These are phyloP conservation scores for Arthrinium puccinioides DNA, from an alignment of 2,329 filamentous ascomycete genomes.

Conservation along the genomic window DNA sequence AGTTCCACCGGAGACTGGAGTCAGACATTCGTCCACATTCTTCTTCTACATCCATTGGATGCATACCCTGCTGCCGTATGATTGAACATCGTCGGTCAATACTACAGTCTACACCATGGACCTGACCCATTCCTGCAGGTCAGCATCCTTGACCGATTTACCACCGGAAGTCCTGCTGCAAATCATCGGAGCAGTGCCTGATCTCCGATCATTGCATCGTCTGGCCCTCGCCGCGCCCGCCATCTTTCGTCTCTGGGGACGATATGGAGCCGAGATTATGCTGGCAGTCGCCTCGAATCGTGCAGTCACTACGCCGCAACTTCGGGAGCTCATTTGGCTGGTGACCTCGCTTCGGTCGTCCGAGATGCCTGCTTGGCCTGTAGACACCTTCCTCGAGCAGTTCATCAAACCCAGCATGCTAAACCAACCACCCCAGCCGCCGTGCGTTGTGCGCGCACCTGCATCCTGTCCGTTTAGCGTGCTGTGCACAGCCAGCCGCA, in stretches of 20 bases:
- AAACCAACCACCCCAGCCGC: background rate
- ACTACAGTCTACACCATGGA: too few relatives aligned
- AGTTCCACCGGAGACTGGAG: too few relatives aligned
- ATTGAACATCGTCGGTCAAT: too few relatives aligned
- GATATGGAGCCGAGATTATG: background rate
- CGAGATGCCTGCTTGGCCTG: slow-evolving; percentile 1
- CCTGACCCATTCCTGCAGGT: too few relatives aligned
- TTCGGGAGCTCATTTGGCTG: background rate
- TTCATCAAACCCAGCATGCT: background rate
- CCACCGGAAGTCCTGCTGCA: background rate
- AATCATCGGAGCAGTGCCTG: background rate
- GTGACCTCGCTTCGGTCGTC: background rate
- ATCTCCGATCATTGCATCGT: background rate
- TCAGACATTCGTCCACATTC: too few relatives aligned
- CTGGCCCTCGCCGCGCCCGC: background rate
- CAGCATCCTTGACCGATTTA: too few relatives aligned
- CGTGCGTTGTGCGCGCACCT: background rate
- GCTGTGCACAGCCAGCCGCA: background rate
- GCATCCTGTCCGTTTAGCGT: background rate
- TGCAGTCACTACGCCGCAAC: background rate
- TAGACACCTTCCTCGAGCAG: background rate
- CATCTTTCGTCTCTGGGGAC: background rate
- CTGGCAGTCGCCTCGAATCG: background rate
- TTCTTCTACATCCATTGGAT: too few relatives aligned
- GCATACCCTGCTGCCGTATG: too few relatives aligned